Conservation (phyloP, 495 filamentous ascomycete species). For the Penicillium lagena region DNA sequence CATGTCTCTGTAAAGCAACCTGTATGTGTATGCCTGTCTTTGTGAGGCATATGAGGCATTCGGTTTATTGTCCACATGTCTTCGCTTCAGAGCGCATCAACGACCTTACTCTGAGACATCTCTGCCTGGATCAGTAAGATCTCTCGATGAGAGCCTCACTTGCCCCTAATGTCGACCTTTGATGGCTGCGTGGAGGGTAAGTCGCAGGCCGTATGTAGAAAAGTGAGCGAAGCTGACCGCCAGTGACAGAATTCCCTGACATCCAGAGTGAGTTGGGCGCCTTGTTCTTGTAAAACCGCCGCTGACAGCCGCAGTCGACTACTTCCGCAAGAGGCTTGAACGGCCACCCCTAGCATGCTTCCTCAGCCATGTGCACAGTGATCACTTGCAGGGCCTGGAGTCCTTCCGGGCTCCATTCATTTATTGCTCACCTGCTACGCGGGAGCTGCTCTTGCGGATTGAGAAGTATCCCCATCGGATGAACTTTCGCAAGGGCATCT, state of each 20-base stretch:
- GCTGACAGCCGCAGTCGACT: constrained; percentile 56
- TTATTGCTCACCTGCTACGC: constrained; percentile 83
- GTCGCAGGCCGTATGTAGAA: not conserved
- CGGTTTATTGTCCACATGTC: too few relatives aligned
- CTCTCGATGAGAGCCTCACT: too few relatives aligned
- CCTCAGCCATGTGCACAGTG: constrained; percentile 88
- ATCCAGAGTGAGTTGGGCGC: constrained; percentile 24
- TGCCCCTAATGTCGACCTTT: constrained; percentile 67
- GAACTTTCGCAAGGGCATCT: constrained; percentile 70
- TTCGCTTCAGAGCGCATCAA: too few relatives aligned
- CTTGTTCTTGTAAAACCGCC: not conserved
- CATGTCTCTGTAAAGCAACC: too few relatives aligned
- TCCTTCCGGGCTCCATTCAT: constrained; percentile 70
- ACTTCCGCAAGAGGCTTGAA: constrained; percentile 59
- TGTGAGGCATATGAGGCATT: too few relatives aligned
- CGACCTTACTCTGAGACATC: too few relatives aligned
- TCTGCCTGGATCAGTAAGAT: too few relatives aligned
- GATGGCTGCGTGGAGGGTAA: constrained; percentile 59
- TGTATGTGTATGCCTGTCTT: too few relatives aligned
- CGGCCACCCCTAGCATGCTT: constrained; percentile 76
- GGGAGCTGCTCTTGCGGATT: constrained; percentile 65
- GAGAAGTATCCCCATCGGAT: constrained; percentile 73
- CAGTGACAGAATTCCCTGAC: constrained; percentile 31
- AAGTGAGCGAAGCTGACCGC: not conserved
- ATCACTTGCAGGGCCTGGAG: constrained; percentile 83